Base-by-base conservation (phyloP, 2,329 filamentous ascomycete species). In the Colletotrichum lupini region DNA sequence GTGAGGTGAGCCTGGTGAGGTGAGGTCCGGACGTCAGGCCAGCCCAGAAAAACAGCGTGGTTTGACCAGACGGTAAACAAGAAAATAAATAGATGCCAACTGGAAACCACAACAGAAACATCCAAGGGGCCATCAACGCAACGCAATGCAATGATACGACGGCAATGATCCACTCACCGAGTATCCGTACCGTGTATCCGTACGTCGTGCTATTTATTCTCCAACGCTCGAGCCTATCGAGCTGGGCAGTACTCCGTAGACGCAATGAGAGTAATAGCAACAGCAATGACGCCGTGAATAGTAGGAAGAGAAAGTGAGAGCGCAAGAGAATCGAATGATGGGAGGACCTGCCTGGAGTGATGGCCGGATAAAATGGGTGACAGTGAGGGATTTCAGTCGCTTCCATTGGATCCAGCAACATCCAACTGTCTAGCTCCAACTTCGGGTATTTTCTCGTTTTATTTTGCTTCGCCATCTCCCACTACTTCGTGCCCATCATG, bases 41-140 rank as follows among this genome's bases (percentile, higher is more conserved):
- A 62, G 65, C 37, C 26, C 28, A 37, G 49, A 52, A 22, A 52
- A 64, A 60, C 46, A 26, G 26, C 22, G 16, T 24, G 26, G 26
- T 28, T 56, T 28, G 11, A 28, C 7, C 12, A 35, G 16, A 64
- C 14, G 14, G 58, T 49, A 49, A 22, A 19, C 46, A 49, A 32
- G 16, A 30, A 49, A 61, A 32, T n/a, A 49, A 72, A 57, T 66
- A 56, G 30, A 62, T 28, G 57, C 56, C 14, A 28, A 35, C 61
- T 28, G 22, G 57, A 68, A 72, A 72, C 63, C 61, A 12, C n/a
- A 56, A 42, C 64, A 57, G 56, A 72, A 68, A 68, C 63, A 68
- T 14, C 8, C 28, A 72, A 42, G 68, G 56, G 67, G 66, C 12
- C n/a, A 24, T 24, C 52, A 22, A n/a, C 30, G 24, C 22, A 59